These are phyloP conservation scores for Ilyonectria mors-panacis DNA, from an alignment of 2,329 filamentous ascomycete species.

Conservation along the genomic window DNA sequence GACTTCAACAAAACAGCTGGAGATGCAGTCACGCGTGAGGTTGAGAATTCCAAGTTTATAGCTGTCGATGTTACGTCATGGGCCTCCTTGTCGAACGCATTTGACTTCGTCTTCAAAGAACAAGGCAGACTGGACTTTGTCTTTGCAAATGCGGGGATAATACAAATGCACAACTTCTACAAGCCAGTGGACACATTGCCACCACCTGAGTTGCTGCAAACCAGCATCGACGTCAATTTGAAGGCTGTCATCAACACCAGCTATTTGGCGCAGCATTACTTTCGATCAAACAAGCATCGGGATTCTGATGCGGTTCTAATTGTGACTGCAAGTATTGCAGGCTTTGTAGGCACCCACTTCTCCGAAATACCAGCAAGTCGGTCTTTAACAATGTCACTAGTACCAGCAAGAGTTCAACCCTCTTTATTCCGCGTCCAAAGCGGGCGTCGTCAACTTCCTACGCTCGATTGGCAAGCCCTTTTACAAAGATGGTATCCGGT, in stretches of 20 bases:
- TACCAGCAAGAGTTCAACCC: conserved; percentile 24
- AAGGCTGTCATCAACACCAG: conserved; percentile 55
- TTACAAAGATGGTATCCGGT: conserved; percentile 19
- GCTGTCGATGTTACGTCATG: conserved; percentile 25
- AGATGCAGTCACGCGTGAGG: conserved; percentile 2
- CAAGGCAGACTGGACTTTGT: conserved; percentile 61
- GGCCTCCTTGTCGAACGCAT: conserved; percentile 45
- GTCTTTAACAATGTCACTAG: background rate
- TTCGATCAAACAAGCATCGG: background rate
- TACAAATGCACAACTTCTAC: conserved; percentile 59
- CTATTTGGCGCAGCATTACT: conserved; percentile 59
- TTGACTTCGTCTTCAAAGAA: conserved; percentile 54
- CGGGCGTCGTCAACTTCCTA: conserved; percentile 23
- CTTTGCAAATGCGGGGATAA: conserved; percentile 63
- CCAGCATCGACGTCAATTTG: conserved; percentile 50
- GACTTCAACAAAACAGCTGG: conserved; percentile 41
- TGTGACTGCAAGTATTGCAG: conserved; percentile 21
- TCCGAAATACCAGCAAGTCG: background rate
- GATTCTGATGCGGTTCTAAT: conserved; percentile 9
- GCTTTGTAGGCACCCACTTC: conserved; percentile 13
- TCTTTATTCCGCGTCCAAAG: conserved; percentile 21
- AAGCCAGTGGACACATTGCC: conserved; percentile 25
- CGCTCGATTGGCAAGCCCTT: conserved; percentile 22
- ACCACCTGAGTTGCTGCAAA: conserved; percentile 19
- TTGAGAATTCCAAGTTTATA: conserved; percentile 8